phyloP scores from a whole-genome alignment of 805 yeast species.

The Candida pini region DNA sequence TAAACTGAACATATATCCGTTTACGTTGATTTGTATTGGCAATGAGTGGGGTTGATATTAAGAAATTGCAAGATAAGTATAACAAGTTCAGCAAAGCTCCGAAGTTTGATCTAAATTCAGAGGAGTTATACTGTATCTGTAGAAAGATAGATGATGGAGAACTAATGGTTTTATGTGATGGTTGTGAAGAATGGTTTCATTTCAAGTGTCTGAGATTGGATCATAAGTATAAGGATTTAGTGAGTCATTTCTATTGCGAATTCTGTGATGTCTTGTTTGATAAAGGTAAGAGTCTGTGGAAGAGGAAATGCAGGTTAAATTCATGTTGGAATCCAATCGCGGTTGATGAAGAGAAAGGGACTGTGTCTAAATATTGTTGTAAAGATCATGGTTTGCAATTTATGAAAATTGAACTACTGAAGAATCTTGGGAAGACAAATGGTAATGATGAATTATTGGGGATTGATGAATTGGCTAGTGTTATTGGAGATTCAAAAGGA shows the following conservation, averaged over 20 bases:
- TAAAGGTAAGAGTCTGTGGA: constrained; percentile 58
- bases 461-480: constrained; percentile 9
- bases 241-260: constrained; percentile 65
- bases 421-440: constrained; percentile 9
- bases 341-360: constrained; percentile 18
- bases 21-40: too few relatives aligned
- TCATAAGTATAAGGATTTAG: constrained; percentile 44
- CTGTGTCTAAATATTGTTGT: constrained; percentile 65
- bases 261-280: constrained; percentile 51
- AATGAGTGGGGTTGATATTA: too few relatives aligned
- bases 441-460: constrained; percentile 7
- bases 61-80: constrained; percentile 25
- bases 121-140: constrained; percentile 73
- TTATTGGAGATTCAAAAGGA: constrained; percentile 12
- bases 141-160: constrained; percentile 72
- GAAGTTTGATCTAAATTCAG: constrained; percentile 44
- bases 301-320: constrained; percentile 62
- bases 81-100: constrained; percentile 26
- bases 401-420: constrained; percentile 28
- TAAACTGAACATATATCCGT: too few relatives aligned
- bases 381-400: constrained; percentile 60
- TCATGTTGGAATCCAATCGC: constrained; percentile 52
- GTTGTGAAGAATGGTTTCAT: constrained; percentile 94
- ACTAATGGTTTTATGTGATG: constrained; percentile 91
- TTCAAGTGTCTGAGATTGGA: constrained; percentile 68